A percentile compares a stretch with the other conserved stretches of the same genome.
Conservation (phyloP, 2,329 filamentous ascomycete species). For the Aciculosporium take region DNA sequence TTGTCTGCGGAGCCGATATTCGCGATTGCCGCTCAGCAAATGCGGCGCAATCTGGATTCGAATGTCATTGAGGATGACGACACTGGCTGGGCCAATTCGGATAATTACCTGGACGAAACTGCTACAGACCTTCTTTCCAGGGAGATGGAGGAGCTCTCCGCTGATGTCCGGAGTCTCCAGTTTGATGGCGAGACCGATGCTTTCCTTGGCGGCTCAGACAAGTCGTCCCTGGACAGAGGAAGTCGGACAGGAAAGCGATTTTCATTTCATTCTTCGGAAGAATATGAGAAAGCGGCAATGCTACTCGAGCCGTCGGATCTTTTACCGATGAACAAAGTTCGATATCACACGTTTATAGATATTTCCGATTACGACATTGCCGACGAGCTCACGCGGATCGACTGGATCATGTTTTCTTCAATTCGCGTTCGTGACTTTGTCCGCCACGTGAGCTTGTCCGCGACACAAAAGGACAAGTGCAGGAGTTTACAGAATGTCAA, state of each 20-base stretch:
- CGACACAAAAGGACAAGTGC: constrained; percentile 58
- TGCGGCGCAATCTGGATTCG: constrained; percentile 61
- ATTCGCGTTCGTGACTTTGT: constrained; percentile 88
- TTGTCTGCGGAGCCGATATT: constrained; percentile 72
- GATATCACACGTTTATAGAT: constrained; percentile 85
- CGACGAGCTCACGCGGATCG: constrained; percentile 82
- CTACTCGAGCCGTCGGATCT: constrained; percentile 55
- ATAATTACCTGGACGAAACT: constrained; percentile 33
- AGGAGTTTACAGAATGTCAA: constrained; percentile 74
- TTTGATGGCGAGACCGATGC: constrained; percentile 33
- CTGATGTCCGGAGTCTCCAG: constrained; percentile 32
- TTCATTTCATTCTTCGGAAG: constrained; percentile 55
- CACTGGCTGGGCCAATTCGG: constrained; percentile 76
- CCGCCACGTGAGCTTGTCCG: constrained; percentile 69
- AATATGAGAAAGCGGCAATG: constrained; percentile 66
- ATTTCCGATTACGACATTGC: constrained; percentile 74
- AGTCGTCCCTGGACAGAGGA: constrained; percentile 26
- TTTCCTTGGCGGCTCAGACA: constrained; percentile 32
- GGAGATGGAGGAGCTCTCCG: constrained; percentile 24
- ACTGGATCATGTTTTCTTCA: constrained; percentile 96
- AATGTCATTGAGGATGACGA: constrained; percentile 76
- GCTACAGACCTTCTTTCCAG: constrained; percentile 22
- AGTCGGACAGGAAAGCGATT: constrained; percentile 28
- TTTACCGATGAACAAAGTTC: constrained; percentile 62
- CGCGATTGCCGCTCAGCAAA: constrained; percentile 71